Evolutionary conservation across 176 grass and related monocot species (phyloP).

Genomic region (Hsuehochloa calcarea): DNA sequence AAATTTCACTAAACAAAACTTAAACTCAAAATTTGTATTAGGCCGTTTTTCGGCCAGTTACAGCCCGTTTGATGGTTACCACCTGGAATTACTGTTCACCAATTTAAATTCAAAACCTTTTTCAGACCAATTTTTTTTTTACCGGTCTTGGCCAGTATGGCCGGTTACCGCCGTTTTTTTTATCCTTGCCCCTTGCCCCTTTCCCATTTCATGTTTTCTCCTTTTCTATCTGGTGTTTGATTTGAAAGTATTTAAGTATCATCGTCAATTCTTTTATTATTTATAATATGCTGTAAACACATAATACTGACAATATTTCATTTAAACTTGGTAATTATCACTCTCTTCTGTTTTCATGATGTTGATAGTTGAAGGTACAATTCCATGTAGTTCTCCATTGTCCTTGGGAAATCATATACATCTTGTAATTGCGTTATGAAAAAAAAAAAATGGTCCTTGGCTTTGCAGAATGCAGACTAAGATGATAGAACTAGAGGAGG

Average conservation of each 20-base stretch:
- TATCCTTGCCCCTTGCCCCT: background rate
- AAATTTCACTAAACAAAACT: too few species aligned
- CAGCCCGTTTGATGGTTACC: too few species aligned
- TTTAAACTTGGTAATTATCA: background rate
- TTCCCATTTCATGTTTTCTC: background rate
- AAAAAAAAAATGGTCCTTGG: constrained; percentile 3
- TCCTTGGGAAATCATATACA: background rate
- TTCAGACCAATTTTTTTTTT: too few species aligned
- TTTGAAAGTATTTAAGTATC: background rate
- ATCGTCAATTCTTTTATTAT: constrained; percentile 4
- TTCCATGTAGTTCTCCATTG: background rate
- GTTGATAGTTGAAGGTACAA: background rate
- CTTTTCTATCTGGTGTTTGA: constrained; percentile 7
- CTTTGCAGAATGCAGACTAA: constrained; percentile 54
- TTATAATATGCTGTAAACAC: background rate
- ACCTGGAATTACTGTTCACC: too few species aligned
- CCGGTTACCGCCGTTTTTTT: too few species aligned
- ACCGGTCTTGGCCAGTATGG: too few species aligned
- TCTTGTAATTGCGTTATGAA: background rate
- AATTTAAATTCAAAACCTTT: too few species aligned
- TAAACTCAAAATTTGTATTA: too few species aligned
- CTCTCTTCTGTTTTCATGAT: background rate
- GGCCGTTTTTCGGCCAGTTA: too few species aligned
- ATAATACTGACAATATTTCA: background rate
- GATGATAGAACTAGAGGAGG: constrained; percentile 49